phyloP scores from a whole-genome alignment of 2,329 filamentous ascomycete genomes.

The Tolypocladium ovalisporum region DNA sequence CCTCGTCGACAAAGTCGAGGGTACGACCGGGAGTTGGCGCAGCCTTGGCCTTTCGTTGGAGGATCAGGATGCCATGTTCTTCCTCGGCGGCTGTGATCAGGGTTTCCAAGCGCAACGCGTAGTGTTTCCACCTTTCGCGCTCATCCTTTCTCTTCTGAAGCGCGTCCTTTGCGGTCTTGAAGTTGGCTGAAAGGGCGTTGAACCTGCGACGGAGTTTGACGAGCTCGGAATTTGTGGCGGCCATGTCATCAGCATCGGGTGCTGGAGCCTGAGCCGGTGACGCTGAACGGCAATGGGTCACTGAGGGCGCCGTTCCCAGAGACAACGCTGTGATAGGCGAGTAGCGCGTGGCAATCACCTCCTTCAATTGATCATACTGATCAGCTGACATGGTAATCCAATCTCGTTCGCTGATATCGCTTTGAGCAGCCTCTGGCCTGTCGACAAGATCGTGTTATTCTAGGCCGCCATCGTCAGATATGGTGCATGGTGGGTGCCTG shows the following conservation, averaged over 20 bases:
- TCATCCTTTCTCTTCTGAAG: conserved; percentile 29
- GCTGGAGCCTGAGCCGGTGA: background rate
- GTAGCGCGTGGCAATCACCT: background rate
- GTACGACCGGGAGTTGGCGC: background rate
- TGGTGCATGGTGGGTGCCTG: background rate
- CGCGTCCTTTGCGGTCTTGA: conserved; percentile 27
- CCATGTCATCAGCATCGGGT: conserved; percentile 8
- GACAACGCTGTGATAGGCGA: background rate
- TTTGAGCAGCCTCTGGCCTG: background rate
- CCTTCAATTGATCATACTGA: background rate
- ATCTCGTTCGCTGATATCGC: background rate
- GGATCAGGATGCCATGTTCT: conserved; percentile 21
- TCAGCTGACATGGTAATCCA: background rate
- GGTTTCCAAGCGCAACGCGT: conserved; percentile 30
- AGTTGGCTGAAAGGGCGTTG: conserved; percentile 26
- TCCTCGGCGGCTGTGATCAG: conserved; percentile 32
- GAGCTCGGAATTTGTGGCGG: conserved; percentile 17
- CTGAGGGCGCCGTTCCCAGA: background rate
- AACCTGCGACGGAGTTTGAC: conserved; percentile 28
- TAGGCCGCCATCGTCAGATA: background rate
- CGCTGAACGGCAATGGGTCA: too few relatives aligned
- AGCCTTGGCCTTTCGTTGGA: conserved; percentile 6
- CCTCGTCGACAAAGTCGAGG: background rate
- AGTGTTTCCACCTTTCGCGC: conserved; percentile 32
- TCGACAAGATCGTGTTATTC: background rate